A percentile compares a stretch with the other conserved stretches of the same genome.
Evolutionary conservation across 768 basidiomycete species (phyloP).

Genomic region (Boletus sp.): DNA sequence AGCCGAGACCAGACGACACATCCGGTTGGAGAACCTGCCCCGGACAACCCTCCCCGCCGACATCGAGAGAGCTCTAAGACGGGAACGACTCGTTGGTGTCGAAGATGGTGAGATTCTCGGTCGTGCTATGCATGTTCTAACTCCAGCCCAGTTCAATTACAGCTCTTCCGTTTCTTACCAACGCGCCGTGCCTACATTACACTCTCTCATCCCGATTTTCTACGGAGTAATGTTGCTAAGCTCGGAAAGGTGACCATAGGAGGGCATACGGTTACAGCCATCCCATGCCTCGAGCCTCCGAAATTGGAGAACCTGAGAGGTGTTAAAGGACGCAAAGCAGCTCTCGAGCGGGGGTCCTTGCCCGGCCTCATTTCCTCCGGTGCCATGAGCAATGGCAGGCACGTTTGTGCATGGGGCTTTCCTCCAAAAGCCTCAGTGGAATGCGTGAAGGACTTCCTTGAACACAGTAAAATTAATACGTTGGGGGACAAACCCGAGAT

Average conservation of each 20-base stretch:
- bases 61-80: conserved; percentile 43
- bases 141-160: conserved; percentile 45
- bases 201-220: conserved; percentile 44
- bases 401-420: conserved; percentile 60
- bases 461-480: conserved; percentile 42
- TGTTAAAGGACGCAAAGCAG: conserved; percentile 37
- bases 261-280: conserved; percentile 40
- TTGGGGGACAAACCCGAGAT: conserved; percentile 43
- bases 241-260: conserved; percentile 46
- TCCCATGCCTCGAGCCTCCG: conserved; percentile 26
- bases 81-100: conserved; percentile 44
- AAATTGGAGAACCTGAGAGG: conserved; percentile 35
- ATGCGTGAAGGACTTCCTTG: conserved; percentile 40
- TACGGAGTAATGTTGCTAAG: conserved; percentile 38
- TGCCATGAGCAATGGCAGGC: conserved; percentile 48
- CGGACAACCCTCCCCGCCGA: conserved; percentile 53
- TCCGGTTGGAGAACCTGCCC: conserved; percentile 50
- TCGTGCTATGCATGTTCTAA: conserved; percentile 8
- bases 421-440: conserved; percentile 43
- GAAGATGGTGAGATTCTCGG: conserved; percentile 31
- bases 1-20: conserved; percentile 35
- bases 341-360: conserved; percentile 35
- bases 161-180: conserved; percentile 59
- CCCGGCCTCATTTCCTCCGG: conserved; percentile 47
- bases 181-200: conserved; percentile 58